Base-by-base conservation (phyloP, 805 yeast genomes). In the Candida suzukii region DNA sequence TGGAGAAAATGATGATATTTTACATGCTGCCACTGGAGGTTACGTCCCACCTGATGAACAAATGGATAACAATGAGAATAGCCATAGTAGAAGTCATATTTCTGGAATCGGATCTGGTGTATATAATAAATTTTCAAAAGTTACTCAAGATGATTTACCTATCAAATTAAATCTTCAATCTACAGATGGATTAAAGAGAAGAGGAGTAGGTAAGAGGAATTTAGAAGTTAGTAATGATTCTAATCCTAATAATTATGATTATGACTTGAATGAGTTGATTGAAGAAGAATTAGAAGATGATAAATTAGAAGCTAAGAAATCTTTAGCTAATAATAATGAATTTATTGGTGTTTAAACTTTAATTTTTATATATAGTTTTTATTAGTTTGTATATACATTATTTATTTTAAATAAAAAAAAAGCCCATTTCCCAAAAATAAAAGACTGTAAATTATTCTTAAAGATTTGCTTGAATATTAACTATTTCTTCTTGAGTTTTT, bases 231-330 rank as follows among this genome's bases (percentile, higher is more conserved):
- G 37, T 9, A 21, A 14, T 13, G 52, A 52, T 39, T 43, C 51
- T 3, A 68, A 71, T 49, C 76, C 76, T 8, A 66, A 69, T 46
- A 53, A 47, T 2, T 73, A 60, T 52, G 78, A 73, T 48, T 73
- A 63, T 44, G 74, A 71, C 45, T 49, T 73, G 22, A 68, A 73
- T 45, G 76, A 72, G 13, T 56, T 73, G 38, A 71, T 73, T 24
- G 51, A 59, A 18, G 62, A 64, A 34, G 68, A 64, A 41, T 42
- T 50, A 12, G 50, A 41, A 19, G 51, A 49, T 5, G 67, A 63
- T 30, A 41, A 37, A 32, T 24, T 39, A 24, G 39, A 53, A 41
- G 38, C 43, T n/a, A 31, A 32, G 28, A 33, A 41, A 20, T 21
- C 37, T 32, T 32, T 8, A 12, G 7, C 11, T 3, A 19, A 21